Evolutionary conservation across 306 rosid species (phyloP).

Genomic region (Ormosia semicastrata): DNA sequence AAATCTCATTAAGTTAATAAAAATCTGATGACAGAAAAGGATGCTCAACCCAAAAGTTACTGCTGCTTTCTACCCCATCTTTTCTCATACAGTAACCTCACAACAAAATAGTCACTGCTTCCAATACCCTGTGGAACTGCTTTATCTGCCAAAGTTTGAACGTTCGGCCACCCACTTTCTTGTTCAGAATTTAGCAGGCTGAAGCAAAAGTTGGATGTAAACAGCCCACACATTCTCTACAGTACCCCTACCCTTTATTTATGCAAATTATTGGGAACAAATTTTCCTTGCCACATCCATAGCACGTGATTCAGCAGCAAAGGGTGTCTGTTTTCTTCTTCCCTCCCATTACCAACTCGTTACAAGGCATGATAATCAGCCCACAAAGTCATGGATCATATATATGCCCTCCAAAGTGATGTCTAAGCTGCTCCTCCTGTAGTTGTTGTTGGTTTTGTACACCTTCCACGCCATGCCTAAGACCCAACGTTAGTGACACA

Average conservation of each 20-base stretch:
- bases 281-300: background rate
- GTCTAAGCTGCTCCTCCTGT: conserved; percentile 54
- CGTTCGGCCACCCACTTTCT: background rate
- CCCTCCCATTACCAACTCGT: background rate
- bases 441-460: conserved; percentile 47
- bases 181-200: background rate
- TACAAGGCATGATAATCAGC: conserved; percentile 24
- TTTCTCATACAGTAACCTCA: background rate
- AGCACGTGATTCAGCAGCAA: background rate
- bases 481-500: conserved; percentile 77
- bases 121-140: background rate
- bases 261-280: background rate
- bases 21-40: background rate
- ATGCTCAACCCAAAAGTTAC: background rate
- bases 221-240: background rate
- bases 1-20: background rate
- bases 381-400: conserved; percentile 66
- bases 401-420: conserved; percentile 56
- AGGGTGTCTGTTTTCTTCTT: background rate
- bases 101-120: background rate
- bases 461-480: conserved; percentile 68
- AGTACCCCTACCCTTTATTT: background rate
- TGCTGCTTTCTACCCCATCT: background rate
- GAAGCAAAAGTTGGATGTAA: background rate
- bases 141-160: background rate